These are phyloP conservation scores for Metarhizium guizhouense DNA, from an alignment of 2,329 filamentous ascomycete species.

Conservation along the genomic window DNA sequence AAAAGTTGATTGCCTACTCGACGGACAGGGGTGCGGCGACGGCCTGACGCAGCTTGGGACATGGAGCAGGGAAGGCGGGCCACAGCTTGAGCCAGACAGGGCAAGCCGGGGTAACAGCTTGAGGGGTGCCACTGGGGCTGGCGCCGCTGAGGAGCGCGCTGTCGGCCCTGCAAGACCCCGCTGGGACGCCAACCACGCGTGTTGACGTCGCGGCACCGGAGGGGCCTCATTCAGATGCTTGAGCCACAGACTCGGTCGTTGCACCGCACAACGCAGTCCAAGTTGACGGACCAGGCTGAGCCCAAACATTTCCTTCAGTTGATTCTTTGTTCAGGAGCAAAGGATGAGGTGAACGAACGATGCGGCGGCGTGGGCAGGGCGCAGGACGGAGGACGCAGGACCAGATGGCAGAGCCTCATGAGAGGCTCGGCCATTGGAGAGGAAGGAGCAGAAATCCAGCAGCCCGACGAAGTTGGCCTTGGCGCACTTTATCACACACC, in stretches of 20 bases:
- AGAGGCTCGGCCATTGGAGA: neutral
- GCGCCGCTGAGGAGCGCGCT: neutral
- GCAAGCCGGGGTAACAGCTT: neutral
- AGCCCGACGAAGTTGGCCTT: neutral
- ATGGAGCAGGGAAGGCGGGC: neutral
- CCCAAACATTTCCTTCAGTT: neutral
- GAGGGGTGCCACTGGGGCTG: neutral
- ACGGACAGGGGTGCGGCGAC: neutral
- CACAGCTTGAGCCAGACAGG: neutral
- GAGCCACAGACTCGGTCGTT: neutral
- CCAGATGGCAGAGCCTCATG: neutral
- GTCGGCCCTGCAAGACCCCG: neutral
- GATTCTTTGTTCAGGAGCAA: neutral
- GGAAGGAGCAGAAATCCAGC: neutral
- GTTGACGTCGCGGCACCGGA: too few relatives aligned
- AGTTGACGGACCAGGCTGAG: neutral
- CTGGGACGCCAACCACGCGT: neutral
- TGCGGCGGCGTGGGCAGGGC: too few relatives aligned
- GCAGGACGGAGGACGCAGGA: neutral
- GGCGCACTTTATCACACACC: neutral
- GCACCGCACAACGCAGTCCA: neutral
- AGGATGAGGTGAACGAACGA: neutral
- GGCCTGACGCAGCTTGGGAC: neutral
- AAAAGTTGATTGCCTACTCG: neutral
- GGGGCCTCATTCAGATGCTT: neutral